Evolutionary conservation across 495 filamentous ascomycete species (phyloP).

Genomic region (Neurospora sp.): DNA sequence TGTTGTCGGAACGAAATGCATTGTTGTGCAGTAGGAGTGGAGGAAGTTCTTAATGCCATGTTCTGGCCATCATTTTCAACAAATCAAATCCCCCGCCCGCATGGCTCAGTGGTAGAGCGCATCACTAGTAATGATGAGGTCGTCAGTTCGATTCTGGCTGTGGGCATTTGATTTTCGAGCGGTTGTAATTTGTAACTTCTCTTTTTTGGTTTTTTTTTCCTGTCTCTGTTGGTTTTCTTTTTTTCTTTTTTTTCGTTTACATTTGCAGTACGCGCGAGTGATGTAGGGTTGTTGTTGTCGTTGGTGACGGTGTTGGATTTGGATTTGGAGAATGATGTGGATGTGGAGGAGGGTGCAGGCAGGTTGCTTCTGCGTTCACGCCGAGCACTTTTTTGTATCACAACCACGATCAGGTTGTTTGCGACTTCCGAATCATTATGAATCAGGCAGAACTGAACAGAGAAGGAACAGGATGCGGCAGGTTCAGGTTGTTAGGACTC

Average conservation of each 20-base stretch:
- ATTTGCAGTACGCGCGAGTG: background rate
- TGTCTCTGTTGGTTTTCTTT: too few relatives aligned
- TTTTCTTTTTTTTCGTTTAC: background rate
- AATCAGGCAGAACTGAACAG: too few relatives aligned
- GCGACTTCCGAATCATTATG: too few relatives aligned
- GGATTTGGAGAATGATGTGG: background rate
- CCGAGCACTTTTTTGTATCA: too few relatives aligned
- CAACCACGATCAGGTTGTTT: too few relatives aligned
- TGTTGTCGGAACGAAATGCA: background rate
- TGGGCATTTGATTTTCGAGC: background rate
- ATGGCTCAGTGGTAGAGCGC: background rate
- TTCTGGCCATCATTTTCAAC: rapidly evolving
- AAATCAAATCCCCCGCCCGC: background rate
- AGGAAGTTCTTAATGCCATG: background rate
- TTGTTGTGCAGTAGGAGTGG: too few relatives aligned
- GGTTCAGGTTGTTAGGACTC: too few relatives aligned
- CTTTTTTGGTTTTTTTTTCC: background rate
- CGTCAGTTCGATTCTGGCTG: background rate
- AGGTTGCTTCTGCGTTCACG: background rate
- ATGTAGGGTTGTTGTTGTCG: background rate
- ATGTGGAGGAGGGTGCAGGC: background rate
- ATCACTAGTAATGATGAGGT: background rate
- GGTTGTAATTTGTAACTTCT: too few relatives aligned
- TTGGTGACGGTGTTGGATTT: background rate
- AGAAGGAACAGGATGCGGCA: too few relatives aligned